Evolutionary conservation across 495 filamentous ascomycete genomes (phyloP).

Genomic region (Lepraria neglecta): DNA sequence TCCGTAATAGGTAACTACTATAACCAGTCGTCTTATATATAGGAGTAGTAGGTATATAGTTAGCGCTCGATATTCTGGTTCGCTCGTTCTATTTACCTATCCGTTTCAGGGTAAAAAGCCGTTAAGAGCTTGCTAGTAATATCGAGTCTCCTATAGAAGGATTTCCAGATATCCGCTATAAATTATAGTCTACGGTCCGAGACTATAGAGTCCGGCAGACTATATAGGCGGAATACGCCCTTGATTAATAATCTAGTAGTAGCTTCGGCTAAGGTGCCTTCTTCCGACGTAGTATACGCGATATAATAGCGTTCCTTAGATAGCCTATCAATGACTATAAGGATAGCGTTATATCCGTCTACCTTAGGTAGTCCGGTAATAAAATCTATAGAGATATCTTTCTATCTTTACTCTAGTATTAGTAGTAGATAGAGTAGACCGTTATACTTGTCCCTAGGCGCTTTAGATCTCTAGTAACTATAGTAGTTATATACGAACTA

Average conservation of each 20-base stretch:
- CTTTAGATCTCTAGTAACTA: neutral
- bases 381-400: constrained; percentile 14
- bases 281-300: neutral
- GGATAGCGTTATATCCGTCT: neutral
- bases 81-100: constrained; percentile 30
- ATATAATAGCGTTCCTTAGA: neutral
- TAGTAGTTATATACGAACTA: neutral
- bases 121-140: neutral
- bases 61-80: constrained; percentile 28
- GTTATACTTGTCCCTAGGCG: constrained; percentile 6
- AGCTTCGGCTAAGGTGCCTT: neutral
- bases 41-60: constrained; percentile 30
- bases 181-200: too few relatives aligned
- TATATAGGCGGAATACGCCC: neutral
- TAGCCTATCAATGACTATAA: neutral
- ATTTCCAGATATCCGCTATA: neutral
- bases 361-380: neutral
- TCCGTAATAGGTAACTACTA: constrained; percentile 27
- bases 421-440: constrained; percentile 21
- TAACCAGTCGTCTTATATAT: constrained; percentile 32
- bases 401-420: constrained; percentile 22
- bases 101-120: constrained; percentile 13
- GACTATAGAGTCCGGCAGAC: neutral
- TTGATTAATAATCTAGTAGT: neutral
- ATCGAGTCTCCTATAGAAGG: neutral